phyloP scores from a whole-genome alignment of 192 early-diverging fungal species.

The Coemansia sp. region DNA sequence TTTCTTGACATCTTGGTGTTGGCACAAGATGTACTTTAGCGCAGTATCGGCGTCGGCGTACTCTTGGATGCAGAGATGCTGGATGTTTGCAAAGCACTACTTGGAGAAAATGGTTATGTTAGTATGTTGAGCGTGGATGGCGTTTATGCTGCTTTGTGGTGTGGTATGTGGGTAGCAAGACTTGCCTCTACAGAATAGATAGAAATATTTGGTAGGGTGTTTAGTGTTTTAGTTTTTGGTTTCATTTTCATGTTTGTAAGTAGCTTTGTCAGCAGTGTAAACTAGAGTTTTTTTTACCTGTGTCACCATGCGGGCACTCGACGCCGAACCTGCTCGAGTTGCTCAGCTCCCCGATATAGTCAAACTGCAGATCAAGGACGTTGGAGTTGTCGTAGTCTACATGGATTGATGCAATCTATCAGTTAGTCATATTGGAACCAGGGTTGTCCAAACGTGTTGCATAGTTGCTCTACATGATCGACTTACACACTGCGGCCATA shows the following conservation, averaged over 20 bases:
- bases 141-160: too few relatives aligned
- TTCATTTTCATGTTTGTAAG: background rate
- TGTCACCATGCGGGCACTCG: slow-evolving; percentile 30
- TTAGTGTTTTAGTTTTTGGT: background rate
- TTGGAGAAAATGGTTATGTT: slow-evolving; percentile 1
- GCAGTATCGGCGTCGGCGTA: slow-evolving; percentile 25
- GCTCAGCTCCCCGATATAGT: slow-evolving; percentile 41
- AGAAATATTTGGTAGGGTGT: background rate
- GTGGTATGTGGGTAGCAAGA: background rate
- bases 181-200: slow-evolving; percentile 12
- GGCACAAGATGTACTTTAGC: slow-evolving; percentile 44
- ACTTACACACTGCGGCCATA: slow-evolving; percentile 50
- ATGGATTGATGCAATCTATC: background rate
- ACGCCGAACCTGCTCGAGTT: slow-evolving; percentile 27
- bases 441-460: background rate
- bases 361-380: slow-evolving; percentile 26
- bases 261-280: background rate
- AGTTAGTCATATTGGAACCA: too few relatives aligned
- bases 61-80: slow-evolving; percentile 50
- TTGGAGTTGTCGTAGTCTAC: slow-evolving; percentile 44
- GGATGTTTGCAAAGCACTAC: slow-evolving; percentile 50
- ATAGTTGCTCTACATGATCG: background rate
- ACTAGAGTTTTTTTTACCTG: slow-evolving; percentile 22
- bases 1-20: slow-evolving; percentile 16
- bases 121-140: too few relatives aligned